Conservation (phyloP, 2,329 filamentous ascomycete genomes). For the Tympanopsis confertula region DNA sequence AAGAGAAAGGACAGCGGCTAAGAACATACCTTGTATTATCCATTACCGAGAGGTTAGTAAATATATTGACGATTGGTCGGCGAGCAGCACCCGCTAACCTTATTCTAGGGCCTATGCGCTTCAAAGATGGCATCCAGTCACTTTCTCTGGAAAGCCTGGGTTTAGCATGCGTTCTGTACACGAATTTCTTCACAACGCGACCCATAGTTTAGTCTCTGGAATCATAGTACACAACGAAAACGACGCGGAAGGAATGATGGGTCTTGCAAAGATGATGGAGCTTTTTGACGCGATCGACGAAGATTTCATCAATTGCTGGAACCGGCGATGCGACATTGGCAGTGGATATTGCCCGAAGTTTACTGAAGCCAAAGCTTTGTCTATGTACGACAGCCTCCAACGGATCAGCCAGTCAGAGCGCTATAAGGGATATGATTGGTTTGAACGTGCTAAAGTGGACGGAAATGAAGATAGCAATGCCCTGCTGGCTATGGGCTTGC, state of each 20-base stretch:
- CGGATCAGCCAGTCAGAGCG: slow-evolving; percentile 18
- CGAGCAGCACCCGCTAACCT: neutral
- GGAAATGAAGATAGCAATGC: slow-evolving; percentile 6
- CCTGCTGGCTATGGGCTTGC: slow-evolving; percentile 9
- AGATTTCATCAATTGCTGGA: slow-evolving; percentile 28
- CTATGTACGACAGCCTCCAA: slow-evolving; percentile 19
- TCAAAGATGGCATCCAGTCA: slow-evolving; percentile 25
- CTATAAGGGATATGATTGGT: slow-evolving; percentile 22
- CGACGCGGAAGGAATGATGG: slow-evolving; percentile 23
- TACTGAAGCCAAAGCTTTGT: slow-evolving; percentile 5
- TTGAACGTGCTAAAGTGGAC: slow-evolving; percentile 17
- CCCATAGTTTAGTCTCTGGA: slow-evolving; percentile 20
- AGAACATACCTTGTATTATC: slow-evolving; percentile 21
- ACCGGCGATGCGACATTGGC: slow-evolving; percentile 16
- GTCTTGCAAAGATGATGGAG: slow-evolving; percentile 27
- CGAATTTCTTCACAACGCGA: slow-evolving; percentile 21
- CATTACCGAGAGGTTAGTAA: slow-evolving; percentile 6
- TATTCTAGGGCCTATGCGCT: slow-evolving; percentile 25
- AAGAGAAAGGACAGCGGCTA: slow-evolving; percentile 23
- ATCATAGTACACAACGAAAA: slow-evolving; percentile 28
- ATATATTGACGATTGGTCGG: slow-evolving; percentile 11
- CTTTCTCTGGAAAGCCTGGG: slow-evolving; percentile 24
- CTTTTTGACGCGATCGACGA: slow-evolving; percentile 28
- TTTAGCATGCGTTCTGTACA: slow-evolving; percentile 24
- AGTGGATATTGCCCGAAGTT: neutral